Base-by-base conservation (phyloP, 1,139 yeast species). In the Yamadazyma oceani region DNA sequence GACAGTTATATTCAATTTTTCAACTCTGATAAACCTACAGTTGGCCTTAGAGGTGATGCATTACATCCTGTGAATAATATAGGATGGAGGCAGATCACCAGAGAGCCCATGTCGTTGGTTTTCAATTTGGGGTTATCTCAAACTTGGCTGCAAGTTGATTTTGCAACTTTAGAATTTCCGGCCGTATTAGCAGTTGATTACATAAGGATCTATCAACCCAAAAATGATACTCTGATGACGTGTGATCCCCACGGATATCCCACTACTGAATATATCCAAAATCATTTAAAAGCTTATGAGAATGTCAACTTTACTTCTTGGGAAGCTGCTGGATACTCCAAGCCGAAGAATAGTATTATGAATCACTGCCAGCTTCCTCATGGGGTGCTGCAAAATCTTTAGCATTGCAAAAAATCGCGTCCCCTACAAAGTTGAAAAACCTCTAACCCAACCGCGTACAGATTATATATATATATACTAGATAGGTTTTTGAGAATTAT, bases 71-170 rank as follows among this genome's bases (percentile, higher is more conserved):
- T 46, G 21, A 54, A 55, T 5, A 48, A 50, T 37, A 45, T 59
- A n/a, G 64, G 62, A 3, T 55, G 54, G 55, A 51, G 66, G 28
- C 55, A 52, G 23, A 49, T 61, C 10, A 36, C 60, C 23, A 55
- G 51, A 38, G 66, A 61, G 37, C 66, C 66, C 11, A 61, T 61
- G 66, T 42, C 62, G 3, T 31, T 60, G 13, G 43, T 61, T 13
- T 46, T 61, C 43, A 61, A 61, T 36, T 43, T 61, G 42, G 66
- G 62, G 15, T 42, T 61, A 19, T 58, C 64, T 4, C 51, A 47
- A 37, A 49, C 53, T 13, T 61, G 66, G 66, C 53, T 54, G 28
- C 41, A 46, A 13, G 45, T 61, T 8, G 57, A 58, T 40, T 52
- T 51, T 46, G 52, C 48, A 2, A 46, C 57, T 2, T 44, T 61